Percentiles rank a stretch among this genome's conserved stretches.
Evolutionary conservation across 2,329 filamentous ascomycete genomes (phyloP).

Genomic region (Reticulascus tulasneorum): DNA sequence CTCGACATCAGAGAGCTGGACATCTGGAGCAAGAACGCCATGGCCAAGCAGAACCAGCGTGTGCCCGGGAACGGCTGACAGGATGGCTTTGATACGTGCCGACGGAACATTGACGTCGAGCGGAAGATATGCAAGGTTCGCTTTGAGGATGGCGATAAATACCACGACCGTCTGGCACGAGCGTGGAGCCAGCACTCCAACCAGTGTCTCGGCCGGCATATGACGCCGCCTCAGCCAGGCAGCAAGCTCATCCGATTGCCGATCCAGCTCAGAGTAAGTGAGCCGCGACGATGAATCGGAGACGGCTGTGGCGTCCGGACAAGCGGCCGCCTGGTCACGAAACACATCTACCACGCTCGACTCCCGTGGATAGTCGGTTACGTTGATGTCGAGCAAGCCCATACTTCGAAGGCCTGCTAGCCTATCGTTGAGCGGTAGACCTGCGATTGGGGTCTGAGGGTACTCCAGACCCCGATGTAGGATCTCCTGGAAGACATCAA

Average conservation of each 20-base stretch:
- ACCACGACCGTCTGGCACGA: constrained; percentile 18
- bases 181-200: constrained; percentile 14
- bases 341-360: constrained; percentile 19
- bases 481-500: constrained; percentile 3
- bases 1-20: background rate
- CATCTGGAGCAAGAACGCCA: background rate
- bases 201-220: constrained; percentile 9
- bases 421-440: background rate
- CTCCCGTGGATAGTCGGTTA: constrained; percentile 13
- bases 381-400: constrained; percentile 7
- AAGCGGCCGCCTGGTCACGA: constrained; percentile 9
- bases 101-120: constrained; percentile 13
- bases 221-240: constrained; percentile 9
- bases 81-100: constrained; percentile 8
- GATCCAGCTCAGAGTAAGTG: constrained; percentile 19
- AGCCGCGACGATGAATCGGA: constrained; percentile 12
- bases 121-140: constrained; percentile 15
- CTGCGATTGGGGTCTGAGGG: background rate
- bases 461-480: background rate
- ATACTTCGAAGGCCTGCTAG: constrained; percentile 6
- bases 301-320: constrained; percentile 13
- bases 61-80: constrained; percentile 2
- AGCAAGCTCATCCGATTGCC: constrained; percentile 14
- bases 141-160: constrained; percentile 15
- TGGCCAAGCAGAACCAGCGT: constrained; percentile 8